phyloP scores from a whole-genome alignment of 139 green algal genomes.

The Chlorella sp. region DNA sequence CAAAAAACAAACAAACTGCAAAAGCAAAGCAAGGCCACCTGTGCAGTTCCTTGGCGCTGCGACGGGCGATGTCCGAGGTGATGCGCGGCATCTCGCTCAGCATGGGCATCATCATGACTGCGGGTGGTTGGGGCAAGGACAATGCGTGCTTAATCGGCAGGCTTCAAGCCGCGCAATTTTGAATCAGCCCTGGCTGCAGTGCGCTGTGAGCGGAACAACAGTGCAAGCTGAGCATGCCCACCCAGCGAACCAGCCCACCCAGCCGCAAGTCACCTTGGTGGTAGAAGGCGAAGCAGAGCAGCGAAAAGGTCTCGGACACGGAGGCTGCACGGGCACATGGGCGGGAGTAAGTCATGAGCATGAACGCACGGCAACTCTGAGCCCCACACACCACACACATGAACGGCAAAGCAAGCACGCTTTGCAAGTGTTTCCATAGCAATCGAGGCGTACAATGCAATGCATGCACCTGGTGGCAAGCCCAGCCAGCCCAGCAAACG shows the following conservation, averaged over 20 bases:
- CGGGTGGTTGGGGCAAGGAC: not conserved
- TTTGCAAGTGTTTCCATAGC: too few species aligned
- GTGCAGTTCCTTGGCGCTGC: not conserved
- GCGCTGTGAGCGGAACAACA: not conserved
- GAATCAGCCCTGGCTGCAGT: not conserved
- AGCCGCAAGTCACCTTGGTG: not conserved
- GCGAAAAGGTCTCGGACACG: constrained; percentile 18
- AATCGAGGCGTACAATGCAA: too few species aligned
- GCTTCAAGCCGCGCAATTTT: not conserved
- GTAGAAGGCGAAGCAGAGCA: constrained; percentile 33
- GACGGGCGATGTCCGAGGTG: not conserved
- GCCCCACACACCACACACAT: too few species aligned
- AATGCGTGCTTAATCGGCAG: not conserved
- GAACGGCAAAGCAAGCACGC: too few species aligned
- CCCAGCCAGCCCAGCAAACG: too few species aligned
- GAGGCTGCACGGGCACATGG: not conserved
- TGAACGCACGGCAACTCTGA: too few species aligned
- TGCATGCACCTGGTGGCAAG: too few species aligned
- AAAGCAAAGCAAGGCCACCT: too few species aligned
- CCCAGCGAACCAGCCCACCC: not conserved
- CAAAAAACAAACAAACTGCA: too few species aligned
- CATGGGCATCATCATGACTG: not conserved
- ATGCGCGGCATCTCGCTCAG: constrained; percentile 20
- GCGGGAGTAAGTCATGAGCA: not conserved
- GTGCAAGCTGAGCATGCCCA: not conserved